These are phyloP conservation scores for Alternaria brassicae DNA, from an alignment of 2,329 filamentous ascomycete genomes.

Conservation along the genomic window DNA sequence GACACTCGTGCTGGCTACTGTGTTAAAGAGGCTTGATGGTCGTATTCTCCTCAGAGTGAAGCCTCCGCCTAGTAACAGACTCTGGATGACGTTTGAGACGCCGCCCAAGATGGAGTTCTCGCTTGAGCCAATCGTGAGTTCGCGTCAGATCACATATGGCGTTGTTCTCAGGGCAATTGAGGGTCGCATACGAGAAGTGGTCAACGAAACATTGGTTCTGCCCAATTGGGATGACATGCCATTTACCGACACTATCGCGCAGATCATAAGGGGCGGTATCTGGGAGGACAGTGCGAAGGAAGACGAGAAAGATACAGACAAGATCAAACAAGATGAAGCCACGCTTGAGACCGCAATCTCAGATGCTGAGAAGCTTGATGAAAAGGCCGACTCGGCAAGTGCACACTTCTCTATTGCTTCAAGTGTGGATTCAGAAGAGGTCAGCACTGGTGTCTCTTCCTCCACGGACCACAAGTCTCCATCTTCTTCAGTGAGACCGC, in stretches of 20 bases:
- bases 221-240: conserved; percentile 97
- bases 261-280: conserved; percentile 84
- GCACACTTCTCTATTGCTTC: conserved; percentile 33
- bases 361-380: conserved; percentile 31
- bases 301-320: conserved; percentile 21
- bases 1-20: conserved; percentile 83
- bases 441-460: conserved; percentile 32
- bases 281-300: conserved; percentile 60
- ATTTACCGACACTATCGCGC: conserved; percentile 81
- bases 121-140: conserved; percentile 95
- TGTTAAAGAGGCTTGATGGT: conserved; percentile 84
- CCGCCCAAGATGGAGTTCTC: conserved; percentile 92
- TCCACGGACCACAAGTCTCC: conserved; percentile 31
- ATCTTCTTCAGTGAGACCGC: conserved; percentile 52
- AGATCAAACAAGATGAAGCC: conserved; percentile 22
- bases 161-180: conserved; percentile 93
- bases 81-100: conserved; percentile 96
- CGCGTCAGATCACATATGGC: conserved; percentile 92
- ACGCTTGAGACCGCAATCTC: conserved; percentile 20
- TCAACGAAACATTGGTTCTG: conserved; percentile 87
- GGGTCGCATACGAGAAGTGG: conserved; percentile 89
- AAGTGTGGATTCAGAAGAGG: conserved; percentile 27
- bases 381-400: conserved; percentile 28
- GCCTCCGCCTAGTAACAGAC: conserved; percentile 89
- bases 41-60: conserved; percentile 88